These are phyloP conservation scores for Hygrocybe coccinea DNA, from an alignment of 768 basidiomycete genomes.

Conservation along the genomic window DNA sequence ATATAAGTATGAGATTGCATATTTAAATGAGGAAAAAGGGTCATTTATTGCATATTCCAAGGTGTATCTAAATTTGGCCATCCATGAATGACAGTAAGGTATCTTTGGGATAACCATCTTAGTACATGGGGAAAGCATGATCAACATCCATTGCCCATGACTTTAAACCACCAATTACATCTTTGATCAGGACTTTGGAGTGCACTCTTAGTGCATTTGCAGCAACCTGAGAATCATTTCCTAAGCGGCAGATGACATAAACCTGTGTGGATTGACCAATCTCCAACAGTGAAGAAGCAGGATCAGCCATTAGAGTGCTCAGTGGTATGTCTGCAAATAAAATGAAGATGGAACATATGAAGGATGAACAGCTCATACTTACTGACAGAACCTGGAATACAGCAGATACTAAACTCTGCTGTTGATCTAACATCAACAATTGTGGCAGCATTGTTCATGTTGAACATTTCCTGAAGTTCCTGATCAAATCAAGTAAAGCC, in stretches of 20 bases:
- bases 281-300: slow-evolving; percentile 38
- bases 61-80: too few relatives aligned
- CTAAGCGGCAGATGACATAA: slow-evolving; percentile 77
- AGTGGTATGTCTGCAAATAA: slow-evolving; percentile 65
- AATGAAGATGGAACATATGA: not conserved
- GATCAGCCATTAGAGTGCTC: slow-evolving; percentile 55
- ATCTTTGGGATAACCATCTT: too few relatives aligned
- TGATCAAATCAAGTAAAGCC: slow-evolving; percentile 18
- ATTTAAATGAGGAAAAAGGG: too few relatives aligned
- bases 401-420: slow-evolving; percentile 83
- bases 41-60: too few relatives aligned
- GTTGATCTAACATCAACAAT: slow-evolving; percentile 78
- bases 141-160: slow-evolving; percentile 80
- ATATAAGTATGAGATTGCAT: too few relatives aligned
- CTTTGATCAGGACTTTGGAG: slow-evolving; percentile 40
- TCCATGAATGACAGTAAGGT: too few relatives aligned
- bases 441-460: slow-evolving; percentile 23
- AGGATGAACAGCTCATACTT: slow-evolving; percentile 21
- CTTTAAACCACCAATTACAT: slow-evolving; percentile 76
- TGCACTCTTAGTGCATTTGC: slow-evolving; percentile 54
- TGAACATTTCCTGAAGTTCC: slow-evolving; percentile 44
- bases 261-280: slow-evolving; percentile 25
- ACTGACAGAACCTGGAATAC: slow-evolving; percentile 73
- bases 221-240: slow-evolving; percentile 92
- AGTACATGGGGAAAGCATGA: slow-evolving; percentile 76